A percentile compares a stretch with the other conserved stretches of the same genome.
phyloP scores from a whole-genome alignment of 2,329 filamentous ascomycete genomes.

The Septoria linicola region DNA sequence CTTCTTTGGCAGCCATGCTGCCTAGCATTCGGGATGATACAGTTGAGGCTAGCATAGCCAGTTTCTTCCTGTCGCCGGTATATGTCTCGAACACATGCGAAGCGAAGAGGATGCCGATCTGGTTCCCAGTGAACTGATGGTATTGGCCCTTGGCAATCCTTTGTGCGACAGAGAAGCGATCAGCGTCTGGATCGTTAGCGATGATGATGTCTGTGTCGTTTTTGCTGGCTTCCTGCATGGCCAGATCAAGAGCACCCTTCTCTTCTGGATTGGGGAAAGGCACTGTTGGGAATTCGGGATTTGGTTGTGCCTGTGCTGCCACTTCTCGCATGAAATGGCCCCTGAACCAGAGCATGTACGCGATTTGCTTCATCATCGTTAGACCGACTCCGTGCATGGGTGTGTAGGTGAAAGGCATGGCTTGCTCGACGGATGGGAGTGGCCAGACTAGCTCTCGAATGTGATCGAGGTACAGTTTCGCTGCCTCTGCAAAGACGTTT shows the following conservation, averaged over 20 bases:
- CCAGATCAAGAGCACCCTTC: conserved; percentile 60
- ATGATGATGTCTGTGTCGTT: conserved; percentile 54
- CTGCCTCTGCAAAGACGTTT: conserved; percentile 43
- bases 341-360: conserved; percentile 36
- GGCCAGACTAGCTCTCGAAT: conserved; percentile 31
- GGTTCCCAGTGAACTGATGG: conserved; percentile 65
- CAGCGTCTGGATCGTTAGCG: conserved; percentile 65
- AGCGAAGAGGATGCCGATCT: conserved; percentile 61
- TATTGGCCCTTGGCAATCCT: conserved; percentile 55
- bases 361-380: conserved; percentile 47
- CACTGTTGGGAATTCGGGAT: conserved; percentile 64
- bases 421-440: conserved; percentile 21
- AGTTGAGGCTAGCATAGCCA: conserved; percentile 61
- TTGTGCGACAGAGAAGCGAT: conserved; percentile 62
- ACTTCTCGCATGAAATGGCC: conserved; percentile 47
- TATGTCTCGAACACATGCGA: conserved; percentile 56
- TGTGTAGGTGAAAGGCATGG: conserved; percentile 53
- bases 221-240: conserved; percentile 55
- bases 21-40: conserved; percentile 64
- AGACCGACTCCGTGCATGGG: conserved; percentile 59
- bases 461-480: conserved; percentile 46
- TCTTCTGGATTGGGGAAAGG: conserved; percentile 67
- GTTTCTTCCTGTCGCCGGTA: conserved; percentile 39
- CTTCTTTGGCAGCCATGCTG: conserved; percentile 55
- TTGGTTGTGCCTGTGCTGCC: conserved; percentile 54